Evolutionary conservation across 306 rosid genomes (phyloP).

Genomic region (Potentilla sterilis): DNA sequence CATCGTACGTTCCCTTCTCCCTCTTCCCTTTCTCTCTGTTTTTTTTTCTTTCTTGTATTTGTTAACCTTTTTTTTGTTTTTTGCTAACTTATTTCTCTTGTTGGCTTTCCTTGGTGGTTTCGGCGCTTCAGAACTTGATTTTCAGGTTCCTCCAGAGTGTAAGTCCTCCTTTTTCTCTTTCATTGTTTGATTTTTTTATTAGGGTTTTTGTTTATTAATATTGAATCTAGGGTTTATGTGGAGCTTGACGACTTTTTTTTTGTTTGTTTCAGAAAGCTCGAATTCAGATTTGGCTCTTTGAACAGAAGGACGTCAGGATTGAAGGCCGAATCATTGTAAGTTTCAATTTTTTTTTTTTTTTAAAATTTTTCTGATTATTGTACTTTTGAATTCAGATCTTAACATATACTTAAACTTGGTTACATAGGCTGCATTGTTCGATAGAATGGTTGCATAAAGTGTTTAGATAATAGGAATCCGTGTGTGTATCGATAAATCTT

Average conservation of each 20-base stretch:
- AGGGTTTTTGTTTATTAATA: slow-evolving; percentile 3
- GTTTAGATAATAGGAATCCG: background rate
- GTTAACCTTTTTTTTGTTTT: background rate
- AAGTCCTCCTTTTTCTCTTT: slow-evolving; percentile 25
- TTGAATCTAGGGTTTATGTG: background rate
- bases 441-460: background rate
- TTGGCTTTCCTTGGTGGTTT: background rate
- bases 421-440: background rate
- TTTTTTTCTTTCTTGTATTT: background rate
- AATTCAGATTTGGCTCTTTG: slow-evolving; percentile 85
- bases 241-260: background rate
- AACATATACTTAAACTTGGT: background rate
- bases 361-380: no score
- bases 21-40: background rate
- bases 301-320: slow-evolving; percentile 76
- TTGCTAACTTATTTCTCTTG: slow-evolving; percentile 17
- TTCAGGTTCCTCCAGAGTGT: slow-evolving; percentile 91
- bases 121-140: slow-evolving; percentile 64
- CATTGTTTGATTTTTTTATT: background rate
- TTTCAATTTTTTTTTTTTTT: background rate
- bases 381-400: background rate
- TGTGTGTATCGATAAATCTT: background rate
- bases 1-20: slow-evolving; percentile 42
- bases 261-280: slow-evolving; percentile 65
- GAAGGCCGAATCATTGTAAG: slow-evolving; percentile 87